A percentile compares a stretch with the other conserved stretches of the same genome.
phyloP scores from a whole-genome alignment of 306 rosid species.

The Lablab purpureus region DNA sequence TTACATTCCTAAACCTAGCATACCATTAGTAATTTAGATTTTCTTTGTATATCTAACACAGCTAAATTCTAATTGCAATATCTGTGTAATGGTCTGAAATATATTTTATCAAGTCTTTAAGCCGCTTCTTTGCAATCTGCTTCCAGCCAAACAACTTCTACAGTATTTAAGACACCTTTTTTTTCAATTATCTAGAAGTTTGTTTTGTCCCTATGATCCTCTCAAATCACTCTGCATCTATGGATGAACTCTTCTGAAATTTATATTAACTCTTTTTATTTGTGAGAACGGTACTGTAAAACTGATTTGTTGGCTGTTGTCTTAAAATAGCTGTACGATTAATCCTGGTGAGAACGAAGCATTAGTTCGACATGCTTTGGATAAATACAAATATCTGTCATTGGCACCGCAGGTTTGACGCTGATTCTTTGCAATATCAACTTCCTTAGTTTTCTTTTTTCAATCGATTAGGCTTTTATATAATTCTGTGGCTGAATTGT shows the following conservation, averaged over 20 bases:
- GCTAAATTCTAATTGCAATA: background rate
- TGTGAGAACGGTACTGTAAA: conserved; percentile 29
- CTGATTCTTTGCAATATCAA: conserved; percentile 23
- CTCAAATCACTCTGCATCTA: background rate
- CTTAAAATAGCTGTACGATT: conserved; percentile 75
- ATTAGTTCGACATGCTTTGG: conserved; percentile 92
- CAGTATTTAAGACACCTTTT: background rate
- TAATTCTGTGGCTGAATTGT: conserved; percentile 27
- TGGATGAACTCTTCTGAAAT: background rate
- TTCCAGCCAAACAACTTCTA: conserved; percentile 8
- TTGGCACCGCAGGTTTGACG: conserved; percentile 84
- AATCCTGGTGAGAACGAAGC: conserved; percentile 99
- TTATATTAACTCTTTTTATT: background rate
- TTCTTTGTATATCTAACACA: background rate
- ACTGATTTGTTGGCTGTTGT: conserved; percentile 28
- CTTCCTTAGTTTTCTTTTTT: conserved; percentile 9
- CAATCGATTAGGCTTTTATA: conserved; percentile 38
- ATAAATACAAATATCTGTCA: conserved; percentile 76
- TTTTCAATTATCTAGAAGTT: conserved; percentile 6
- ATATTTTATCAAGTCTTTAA: conserved; percentile 9
- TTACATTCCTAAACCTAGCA: background rate
- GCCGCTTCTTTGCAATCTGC: conserved; percentile 4
- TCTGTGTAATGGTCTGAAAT: conserved; percentile 7
- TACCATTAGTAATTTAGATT: background rate
- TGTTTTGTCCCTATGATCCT: conserved; percentile 8